A percentile compares a stretch with the other conserved stretches of the same genome.
These are phyloP conservation scores for Pseudotsuga menziesii DNA, from an alignment of 75 land plant species.

Conservation along the genomic window DNA sequence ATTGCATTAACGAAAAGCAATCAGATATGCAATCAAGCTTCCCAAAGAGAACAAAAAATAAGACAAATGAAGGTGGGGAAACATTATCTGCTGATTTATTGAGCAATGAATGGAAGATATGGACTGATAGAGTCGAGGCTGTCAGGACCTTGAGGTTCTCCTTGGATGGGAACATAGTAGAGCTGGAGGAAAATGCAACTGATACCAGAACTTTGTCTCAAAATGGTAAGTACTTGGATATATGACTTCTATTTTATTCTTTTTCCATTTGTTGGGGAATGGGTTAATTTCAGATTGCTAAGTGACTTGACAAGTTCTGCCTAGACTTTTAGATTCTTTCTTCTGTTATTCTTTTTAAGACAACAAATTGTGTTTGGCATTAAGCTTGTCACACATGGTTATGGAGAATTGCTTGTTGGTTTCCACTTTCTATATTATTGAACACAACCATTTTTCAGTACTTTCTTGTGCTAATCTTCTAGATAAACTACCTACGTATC, in stretches of 20 bases:
- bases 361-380: background rate
- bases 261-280: background rate
- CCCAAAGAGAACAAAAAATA: constrained; percentile 5
- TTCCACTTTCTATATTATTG: background rate
- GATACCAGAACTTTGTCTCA: constrained; percentile 15
- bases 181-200: constrained; percentile 1
- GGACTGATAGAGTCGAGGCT: constrained; percentile 88
- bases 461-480: too few relatives aligned
- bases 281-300: background rate
- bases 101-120: constrained; percentile 39
- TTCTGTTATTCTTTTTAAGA: background rate
- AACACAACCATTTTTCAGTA: too few relatives aligned
- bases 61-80: background rate
- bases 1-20: background rate
- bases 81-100: background rate
- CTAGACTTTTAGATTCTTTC: background rate
- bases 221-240: constrained; percentile 4
- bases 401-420: background rate
- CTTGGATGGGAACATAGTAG: constrained; percentile 63
- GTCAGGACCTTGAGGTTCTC: constrained; percentile 76
- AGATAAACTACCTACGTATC: too few relatives aligned
- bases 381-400: background rate
- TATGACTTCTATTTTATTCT: background rate
- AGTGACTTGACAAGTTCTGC: background rate
- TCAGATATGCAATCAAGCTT: background rate